phyloP scores from a whole-genome alignment of 345 rosid genomes.

The Geranium rotundifolium region DNA sequence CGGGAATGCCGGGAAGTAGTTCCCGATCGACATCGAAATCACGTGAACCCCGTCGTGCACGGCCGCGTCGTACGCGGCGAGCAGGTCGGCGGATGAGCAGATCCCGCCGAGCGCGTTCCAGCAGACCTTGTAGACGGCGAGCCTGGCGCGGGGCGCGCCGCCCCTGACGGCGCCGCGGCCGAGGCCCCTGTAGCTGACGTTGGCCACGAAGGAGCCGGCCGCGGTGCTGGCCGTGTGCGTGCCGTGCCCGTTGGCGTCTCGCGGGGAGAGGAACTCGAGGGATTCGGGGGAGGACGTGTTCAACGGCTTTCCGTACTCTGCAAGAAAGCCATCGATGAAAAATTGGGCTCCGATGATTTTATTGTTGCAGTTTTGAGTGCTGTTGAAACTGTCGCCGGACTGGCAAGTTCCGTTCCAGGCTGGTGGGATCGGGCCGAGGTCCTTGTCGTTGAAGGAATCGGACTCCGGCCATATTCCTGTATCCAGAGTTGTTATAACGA shows the following conservation, averaged over 20 bases:
- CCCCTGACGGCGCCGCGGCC: conserved; percentile 38
- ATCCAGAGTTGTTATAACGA: too few species aligned
- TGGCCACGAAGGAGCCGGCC: conserved; percentile 29
- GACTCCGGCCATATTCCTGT: conserved; percentile 43
- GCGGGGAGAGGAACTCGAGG: conserved; percentile 31
- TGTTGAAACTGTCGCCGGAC: conserved; percentile 20
- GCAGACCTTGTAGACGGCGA: conserved; percentile 50
- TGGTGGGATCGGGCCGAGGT: conserved; percentile 34
- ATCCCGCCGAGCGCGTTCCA: conserved; percentile 23
- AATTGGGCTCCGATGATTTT: conserved; percentile 47
- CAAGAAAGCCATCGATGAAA: conserved; percentile 25
- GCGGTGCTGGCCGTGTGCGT: conserved; percentile 53
- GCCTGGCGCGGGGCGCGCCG: conserved; percentile 38
- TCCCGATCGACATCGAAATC: conserved; percentile 23
- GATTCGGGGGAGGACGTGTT: conserved; percentile 19
- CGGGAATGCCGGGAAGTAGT: conserved; percentile 21
- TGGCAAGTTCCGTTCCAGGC: conserved; percentile 46
- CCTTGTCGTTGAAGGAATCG: conserved; percentile 30
- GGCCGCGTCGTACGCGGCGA: conserved; percentile 49
- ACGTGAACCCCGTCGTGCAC: conserved; percentile 32
- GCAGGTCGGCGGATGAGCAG: conserved; percentile 33
- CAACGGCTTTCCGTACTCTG: conserved; percentile 25
- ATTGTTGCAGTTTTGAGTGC: conserved; percentile 28
- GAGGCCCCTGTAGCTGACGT: conserved; percentile 27
- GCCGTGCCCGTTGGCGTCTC: conserved; percentile 54